Evolutionary conservation across 2,329 filamentous ascomycete genomes (phyloP), one percentile per base, ranked within the genome.

Genomic region (Huntiella decipiens): DNA sequence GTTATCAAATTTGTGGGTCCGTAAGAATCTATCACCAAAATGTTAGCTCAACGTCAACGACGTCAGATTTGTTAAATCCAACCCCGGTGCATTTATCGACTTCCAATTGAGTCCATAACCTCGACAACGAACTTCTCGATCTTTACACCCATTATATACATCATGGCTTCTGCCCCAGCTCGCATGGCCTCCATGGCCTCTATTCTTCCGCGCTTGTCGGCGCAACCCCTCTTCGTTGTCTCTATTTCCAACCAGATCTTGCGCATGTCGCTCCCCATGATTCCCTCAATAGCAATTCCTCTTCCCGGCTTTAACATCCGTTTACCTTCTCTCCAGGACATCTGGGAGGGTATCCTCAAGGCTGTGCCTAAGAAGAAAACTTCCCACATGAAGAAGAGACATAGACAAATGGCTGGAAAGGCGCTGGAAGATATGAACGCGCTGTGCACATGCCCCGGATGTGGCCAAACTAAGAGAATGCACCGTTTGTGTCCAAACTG

Each of bases 291-390:
- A 31, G 64, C 72, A 12, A 64, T 79, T 50, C 65, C 74, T 5
- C 61, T 80, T 35, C 75, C 81, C 17, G 66, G 71, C 35, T 66
- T 83, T 52, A 69, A 76, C 53, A 57, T 70, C 48, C 64, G 63
- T 47, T 56, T 73, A 8, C 68, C 67, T 6, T 74, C 66, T 43
- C 64, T 94, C 16, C 77, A 74, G 47, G 82, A 82, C 52, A 77
- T 98, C 56, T 96, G 88, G 88, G 88, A 95, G 54, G 86, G 83
- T 4, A 74, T 98, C 39, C 70, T 98, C 54, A 79, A 79, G 53
- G 91, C 91, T 1, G 91, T 96, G 12, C 91, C 91, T 4, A 98
- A 98, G 73, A 96, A 94, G 68, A 98, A 96, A 74, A 92, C 86
- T 32, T 95, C 88, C 37, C 85, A 98, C 62, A 84, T 84, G 68